phyloP scores from a whole-genome alignment of 2,329 filamentous ascomycete species.

The Exophiala viscosa region DNA sequence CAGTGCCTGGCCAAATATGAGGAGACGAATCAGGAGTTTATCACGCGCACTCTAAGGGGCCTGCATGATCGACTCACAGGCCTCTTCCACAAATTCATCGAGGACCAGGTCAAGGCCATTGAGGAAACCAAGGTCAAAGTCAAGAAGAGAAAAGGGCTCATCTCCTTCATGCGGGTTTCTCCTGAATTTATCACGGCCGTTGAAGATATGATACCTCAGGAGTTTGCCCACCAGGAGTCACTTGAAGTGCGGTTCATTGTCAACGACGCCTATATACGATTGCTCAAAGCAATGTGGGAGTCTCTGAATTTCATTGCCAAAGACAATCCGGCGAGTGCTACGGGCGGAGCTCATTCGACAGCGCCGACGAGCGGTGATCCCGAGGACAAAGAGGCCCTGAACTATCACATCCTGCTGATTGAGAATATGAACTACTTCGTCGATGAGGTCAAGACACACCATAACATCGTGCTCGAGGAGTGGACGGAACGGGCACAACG shows the following conservation, averaged over 20 bases:
- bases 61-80: constrained; percentile 70
- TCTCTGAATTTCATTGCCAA: constrained; percentile 91
- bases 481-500: constrained; percentile 75
- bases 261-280: constrained; percentile 80
- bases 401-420: constrained; percentile 94
- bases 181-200: constrained; percentile 78
- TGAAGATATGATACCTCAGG: constrained; percentile 72
- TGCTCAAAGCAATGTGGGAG: constrained; percentile 96
- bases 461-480: constrained; percentile 71
- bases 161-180: constrained; percentile 91
- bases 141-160: constrained; percentile 96
- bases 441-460: constrained; percentile 77
- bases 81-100: constrained; percentile 82
- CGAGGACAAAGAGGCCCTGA: constrained; percentile 94
- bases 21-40: constrained; percentile 89
- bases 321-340: constrained; percentile 55
- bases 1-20: constrained; percentile 73
- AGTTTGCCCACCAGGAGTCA: constrained; percentile 52
- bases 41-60: constrained; percentile 74
- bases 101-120: constrained; percentile 91
- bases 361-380: constrained; percentile 50
- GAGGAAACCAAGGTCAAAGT: constrained; percentile 99
- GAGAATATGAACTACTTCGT: constrained; percentile 99
- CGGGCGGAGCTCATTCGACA: constrained; percentile 31
- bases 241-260: constrained; percentile 71